These are phyloP conservation scores for Singerocomus inundabilis DNA, from an alignment of 1,284 basidiomycete species.

Conservation along the genomic window DNA sequence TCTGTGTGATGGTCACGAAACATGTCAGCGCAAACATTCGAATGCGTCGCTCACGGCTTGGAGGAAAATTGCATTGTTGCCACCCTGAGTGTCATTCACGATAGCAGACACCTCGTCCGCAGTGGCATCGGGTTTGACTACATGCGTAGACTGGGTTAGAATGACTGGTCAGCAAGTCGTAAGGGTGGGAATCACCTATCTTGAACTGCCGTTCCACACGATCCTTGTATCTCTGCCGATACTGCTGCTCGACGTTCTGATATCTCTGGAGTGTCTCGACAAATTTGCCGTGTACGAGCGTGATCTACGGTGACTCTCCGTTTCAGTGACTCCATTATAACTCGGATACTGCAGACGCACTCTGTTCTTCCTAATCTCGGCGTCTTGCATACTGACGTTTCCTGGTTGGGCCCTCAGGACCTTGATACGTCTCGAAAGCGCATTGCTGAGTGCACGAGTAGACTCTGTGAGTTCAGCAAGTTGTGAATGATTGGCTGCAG, in stretches of 20 bases:
- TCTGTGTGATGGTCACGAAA: slow-evolving; percentile 34
- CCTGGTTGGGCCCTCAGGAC: slow-evolving; percentile 42
- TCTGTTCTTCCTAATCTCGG: slow-evolving; percentile 68
- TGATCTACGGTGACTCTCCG: slow-evolving; percentile 39
- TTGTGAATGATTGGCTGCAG: slow-evolving; percentile 45
- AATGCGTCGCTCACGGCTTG: slow-evolving; percentile 65
- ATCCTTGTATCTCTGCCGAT: slow-evolving; percentile 77
- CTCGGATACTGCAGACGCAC: slow-evolving; percentile 43
- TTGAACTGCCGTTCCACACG: slow-evolving; percentile 87
- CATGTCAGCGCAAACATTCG: not conserved
- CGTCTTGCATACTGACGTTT: slow-evolving; percentile 44
- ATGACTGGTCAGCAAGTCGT: not conserved
- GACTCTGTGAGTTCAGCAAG: slow-evolving; percentile 59
- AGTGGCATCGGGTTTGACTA: slow-evolving; percentile 89
- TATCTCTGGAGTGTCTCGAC: slow-evolving; percentile 69
- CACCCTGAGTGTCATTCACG: slow-evolving; percentile 63
- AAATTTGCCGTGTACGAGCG: slow-evolving; percentile 59
- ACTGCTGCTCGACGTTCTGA: slow-evolving; percentile 86
- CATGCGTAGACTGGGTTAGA: not conserved
- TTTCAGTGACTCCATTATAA: not conserved
- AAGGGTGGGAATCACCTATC: slow-evolving; percentile 56
- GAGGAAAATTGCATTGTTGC: slow-evolving; percentile 73
- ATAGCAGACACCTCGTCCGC: slow-evolving; percentile 79
- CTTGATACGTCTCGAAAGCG: slow-evolving; percentile 67
- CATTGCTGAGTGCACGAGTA: slow-evolving; percentile 60